Conservation (phyloP, 208 protist genomes). For the Leishmania mexicana region DNA sequence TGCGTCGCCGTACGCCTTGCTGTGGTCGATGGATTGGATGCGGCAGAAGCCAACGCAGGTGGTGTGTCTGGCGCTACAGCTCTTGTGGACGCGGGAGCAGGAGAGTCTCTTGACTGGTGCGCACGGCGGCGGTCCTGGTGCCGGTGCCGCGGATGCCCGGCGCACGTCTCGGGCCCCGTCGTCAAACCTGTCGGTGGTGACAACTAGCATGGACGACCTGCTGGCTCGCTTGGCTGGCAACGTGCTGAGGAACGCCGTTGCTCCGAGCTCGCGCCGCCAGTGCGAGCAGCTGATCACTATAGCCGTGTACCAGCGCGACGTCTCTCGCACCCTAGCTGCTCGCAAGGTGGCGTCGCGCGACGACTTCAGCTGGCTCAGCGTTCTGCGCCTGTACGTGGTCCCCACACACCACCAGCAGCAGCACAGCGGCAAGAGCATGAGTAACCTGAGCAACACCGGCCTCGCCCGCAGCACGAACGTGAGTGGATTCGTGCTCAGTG, state of each 20-base stretch:
- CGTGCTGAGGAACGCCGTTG: constrained; percentile 38
- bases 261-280: constrained; percentile 76
- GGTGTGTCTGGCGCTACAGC: constrained; percentile 91
- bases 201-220: constrained; percentile 78
- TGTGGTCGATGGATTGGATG: constrained; percentile 88
- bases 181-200: constrained; percentile 25
- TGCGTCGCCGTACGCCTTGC: constrained; percentile 18
- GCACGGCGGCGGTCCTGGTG: not conserved
- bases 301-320: constrained; percentile 98
- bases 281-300: constrained; percentile 98
- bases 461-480: constrained; percentile 12
- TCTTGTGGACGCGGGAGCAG: constrained; percentile 91
- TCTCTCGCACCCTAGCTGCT: constrained; percentile 78
- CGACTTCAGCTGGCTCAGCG: constrained; percentile 97
- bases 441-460: not conserved
- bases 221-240: constrained; percentile 82
- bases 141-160: not conserved
- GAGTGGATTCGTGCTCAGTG: not conserved
- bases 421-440: constrained; percentile 7
- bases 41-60: constrained; percentile 91
- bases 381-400: constrained; percentile 95
- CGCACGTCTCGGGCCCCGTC: constrained; percentile 4
- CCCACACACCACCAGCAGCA: constrained; percentile 5
- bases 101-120: constrained; percentile 62
- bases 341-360: constrained; percentile 44